Conservation (phyloP, 2,329 filamentous ascomycete species). For the Colletotrichum tofieldiae region DNA sequence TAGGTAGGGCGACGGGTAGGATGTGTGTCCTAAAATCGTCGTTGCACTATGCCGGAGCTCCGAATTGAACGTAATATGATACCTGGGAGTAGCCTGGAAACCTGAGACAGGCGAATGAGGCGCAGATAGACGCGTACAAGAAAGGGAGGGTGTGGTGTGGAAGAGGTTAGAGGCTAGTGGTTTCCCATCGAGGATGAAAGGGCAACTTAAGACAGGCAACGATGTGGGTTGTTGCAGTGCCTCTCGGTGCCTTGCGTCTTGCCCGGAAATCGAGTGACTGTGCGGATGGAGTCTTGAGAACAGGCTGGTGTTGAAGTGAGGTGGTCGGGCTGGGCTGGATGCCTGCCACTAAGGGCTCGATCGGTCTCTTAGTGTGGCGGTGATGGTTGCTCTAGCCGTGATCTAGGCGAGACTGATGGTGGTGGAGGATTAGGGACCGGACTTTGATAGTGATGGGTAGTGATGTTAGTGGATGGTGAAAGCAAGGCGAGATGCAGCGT, state of each 20-base stretch:
- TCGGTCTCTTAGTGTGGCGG: not conserved
- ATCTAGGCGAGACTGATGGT: not conserved
- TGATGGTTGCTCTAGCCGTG: not conserved
- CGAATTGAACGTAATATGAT: not conserved
- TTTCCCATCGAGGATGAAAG: not conserved
- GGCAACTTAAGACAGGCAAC: not conserved
- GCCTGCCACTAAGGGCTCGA: not conserved
- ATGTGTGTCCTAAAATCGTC: conserved; percentile 1
- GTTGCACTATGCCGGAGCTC: not conserved
- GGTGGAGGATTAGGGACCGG: not conserved
- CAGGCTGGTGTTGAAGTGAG: not conserved
- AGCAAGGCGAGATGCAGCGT: conserved; percentile 6
- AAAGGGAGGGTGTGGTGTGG: not conserved
- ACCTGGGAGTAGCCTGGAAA: not conserved
- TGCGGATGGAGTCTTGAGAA: not conserved
- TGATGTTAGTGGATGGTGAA: not conserved
- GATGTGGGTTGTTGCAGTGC: not conserved
- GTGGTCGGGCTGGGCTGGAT: not conserved
- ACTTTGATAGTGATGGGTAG: not conserved
- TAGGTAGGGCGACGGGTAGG: not conserved
- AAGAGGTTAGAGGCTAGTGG: not conserved
- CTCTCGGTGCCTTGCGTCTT: not conserved
- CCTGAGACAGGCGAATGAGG: not conserved
- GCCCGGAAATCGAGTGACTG: not conserved
- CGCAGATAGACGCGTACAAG: not conserved